Evolutionary conservation across 2,329 filamentous ascomycete species (phyloP), one percentile per base, ranked within the genome.

Genomic region (Colletotrichum sp.): DNA sequence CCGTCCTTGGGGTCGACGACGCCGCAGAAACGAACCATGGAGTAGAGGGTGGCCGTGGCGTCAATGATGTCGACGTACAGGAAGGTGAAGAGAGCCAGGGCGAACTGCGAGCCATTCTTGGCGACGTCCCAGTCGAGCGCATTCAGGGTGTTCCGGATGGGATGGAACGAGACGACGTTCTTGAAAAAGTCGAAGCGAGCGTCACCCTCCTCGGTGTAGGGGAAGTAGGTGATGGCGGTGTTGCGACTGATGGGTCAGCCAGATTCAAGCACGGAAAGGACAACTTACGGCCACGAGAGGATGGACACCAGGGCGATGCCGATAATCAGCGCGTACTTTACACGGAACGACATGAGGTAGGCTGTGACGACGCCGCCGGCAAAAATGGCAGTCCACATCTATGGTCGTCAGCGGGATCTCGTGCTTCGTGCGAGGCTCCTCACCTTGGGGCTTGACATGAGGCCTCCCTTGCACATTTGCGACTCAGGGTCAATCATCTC

Each of bases 321-420:
- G 29, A 93, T 90, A 68, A 95, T 90, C 75, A 95, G 93, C 62
- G 93, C 92, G 69, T 93, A 92, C 80, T 94, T 95, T 83, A 95
- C 87, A 51, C 92, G 90, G 81, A 93, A 95, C 21, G 93, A 90
- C 93, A 95, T 95, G 83, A 98, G 90, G 76, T 96, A 90, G 7
- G 93, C 91, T 0, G 95, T 96, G 47, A 97, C 82, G 59, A 98
- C 87, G 38, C 95, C 94, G 16, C 95, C 94, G 68, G 93, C 91
- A 80, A 95, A 92, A 76, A 98, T 93, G 13, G 94, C 95, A 68
- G 97, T 90, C 95, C 95, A 98, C 88, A 97, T 86, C 90, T 92
- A 73, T 33, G 51, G 4, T 29, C 18, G 43, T 70, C n/a, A 64
- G 67, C 34, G 33, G 12, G 18, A 12, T 15, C 74, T 74, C 72